Conservation (phyloP, 2,329 filamentous ascomycete genomes). For the Xylaria sp. region DNA sequence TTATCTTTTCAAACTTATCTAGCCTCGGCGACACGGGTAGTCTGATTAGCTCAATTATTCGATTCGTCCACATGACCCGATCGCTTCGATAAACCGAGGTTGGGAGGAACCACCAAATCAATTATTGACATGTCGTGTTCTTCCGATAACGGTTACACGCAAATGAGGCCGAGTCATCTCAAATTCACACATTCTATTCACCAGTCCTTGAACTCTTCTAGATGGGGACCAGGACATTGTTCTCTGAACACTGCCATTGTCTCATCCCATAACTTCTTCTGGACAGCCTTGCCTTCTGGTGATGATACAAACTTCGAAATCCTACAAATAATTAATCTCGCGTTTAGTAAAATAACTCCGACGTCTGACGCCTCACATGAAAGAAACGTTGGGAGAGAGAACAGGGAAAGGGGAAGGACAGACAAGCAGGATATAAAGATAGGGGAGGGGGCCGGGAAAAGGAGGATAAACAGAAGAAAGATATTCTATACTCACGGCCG, state of each 20-base stretch:
- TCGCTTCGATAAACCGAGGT: not conserved
- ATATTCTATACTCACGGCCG: constrained; percentile 26
- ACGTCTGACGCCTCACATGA: not conserved
- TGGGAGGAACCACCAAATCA: too few relatives aligned
- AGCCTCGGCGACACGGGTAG: too few relatives aligned
- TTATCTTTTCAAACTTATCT: not conserved
- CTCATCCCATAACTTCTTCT: constrained; percentile 39
- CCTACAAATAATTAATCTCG: constrained; percentile 6
- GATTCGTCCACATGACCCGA: not conserved
- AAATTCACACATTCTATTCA: not conserved
- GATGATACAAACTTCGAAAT: constrained; percentile 38
- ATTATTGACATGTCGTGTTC: not conserved
- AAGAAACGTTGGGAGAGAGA: not conserved
- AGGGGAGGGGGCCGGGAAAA: not conserved
- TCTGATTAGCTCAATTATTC: not conserved
- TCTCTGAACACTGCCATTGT: constrained; percentile 31
- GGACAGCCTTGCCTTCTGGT: constrained; percentile 28
- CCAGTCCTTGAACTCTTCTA: constrained; percentile 8
- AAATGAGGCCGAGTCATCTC: not conserved
- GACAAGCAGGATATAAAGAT: not conserved
- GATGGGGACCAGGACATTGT: constrained; percentile 19
- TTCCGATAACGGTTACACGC: too few relatives aligned
- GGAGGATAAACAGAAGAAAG: not conserved
- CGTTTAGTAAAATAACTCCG: not conserved
- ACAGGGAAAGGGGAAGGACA: not conserved